Base-by-base conservation (phyloP, 305 asterid genomes). In the Fraxinus paxiana region DNA sequence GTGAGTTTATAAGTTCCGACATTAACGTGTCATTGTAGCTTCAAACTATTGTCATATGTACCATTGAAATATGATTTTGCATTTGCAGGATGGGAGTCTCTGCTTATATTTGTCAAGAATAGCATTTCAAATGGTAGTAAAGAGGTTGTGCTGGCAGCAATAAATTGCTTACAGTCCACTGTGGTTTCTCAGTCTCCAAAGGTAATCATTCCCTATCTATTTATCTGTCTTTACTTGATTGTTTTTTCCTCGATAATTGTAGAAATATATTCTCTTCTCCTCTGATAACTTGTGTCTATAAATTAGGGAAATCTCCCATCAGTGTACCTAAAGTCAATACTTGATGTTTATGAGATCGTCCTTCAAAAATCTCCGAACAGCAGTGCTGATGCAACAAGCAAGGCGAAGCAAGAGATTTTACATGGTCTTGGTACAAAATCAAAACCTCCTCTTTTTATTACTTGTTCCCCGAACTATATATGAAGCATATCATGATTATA, bases 361-460 rank as follows among this genome's bases (percentile, higher is more conserved):
- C 91, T 96, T 70, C 92, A 84, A 88, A 88, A 90, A 82, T 89
- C 95, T 76, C 85, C 88, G 4, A 81, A 82, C 86, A 87, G 84
- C 85, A 86, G 82, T 73, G 93, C 88, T 79, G 90, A 88, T 63
- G 84, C 88, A 77, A 80, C 89, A 65, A 90, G 89, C 90, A 96
- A 92, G 89, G 96, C 92, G 97, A 92, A 92, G 92, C 99, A 96
- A 89, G 99, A 96, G 90, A 96, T 96, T 76, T 86, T 96, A 83
- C 96, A 87, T 76, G 90, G 97, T 83, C 98, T 96, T 84, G 99
- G 99, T 96, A 96, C 85, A 83, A 76, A 78, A 72, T 70, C 86
- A 41, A 56, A 75, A 51, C 81, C 65, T 77, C 31, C 30, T 69
- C n/a, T 74, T 46, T 73, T 70, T 70, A 15, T 75, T 83, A 31